Base-by-base conservation (phyloP, 345 rosid genomes). In the Kernera saxatilis region DNA sequence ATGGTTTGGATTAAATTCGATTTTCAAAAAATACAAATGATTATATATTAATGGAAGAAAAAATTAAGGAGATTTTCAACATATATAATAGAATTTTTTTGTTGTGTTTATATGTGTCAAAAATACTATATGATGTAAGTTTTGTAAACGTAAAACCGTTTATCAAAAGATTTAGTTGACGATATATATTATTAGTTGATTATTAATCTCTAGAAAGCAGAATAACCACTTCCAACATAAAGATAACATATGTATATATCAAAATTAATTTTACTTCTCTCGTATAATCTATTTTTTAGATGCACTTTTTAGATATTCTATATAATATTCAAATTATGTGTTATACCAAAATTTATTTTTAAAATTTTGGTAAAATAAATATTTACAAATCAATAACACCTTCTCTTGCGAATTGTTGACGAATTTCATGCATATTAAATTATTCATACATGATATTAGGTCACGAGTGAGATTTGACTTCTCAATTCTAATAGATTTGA, bases 401-500 rank as follows among this genome's bases (percentile, higher is more conserved):
- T 71, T 62, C 53, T 32, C 15, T 44, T 52, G 30, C 49, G 0
- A 44, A 18, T 14, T 37, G 59, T 55, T 55, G 77, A 51, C 48
- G 27, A 53, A 8, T 33, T 32, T 53, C 48, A 40, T 61, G 69
- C 50, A 61, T 39, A n/a, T 29, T 26, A 19, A 29, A 18, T 44
- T 30, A 33, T 10, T 10, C 44, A 58, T 45, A 8, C 39, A 23
- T 54, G 40, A 71, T 14, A 63, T 48, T 29, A 62, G 51, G 59
- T 65, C 77, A 73, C 67, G 72, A 48, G 67, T 26, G 27, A 57
- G 37, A 48, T 66, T 37, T 65, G 66, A 73, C 72, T 66, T 66
- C 72, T 25, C 41, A 26, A 33, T 64, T 55, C 41, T 35, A 5
- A 53, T 57, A 65, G 77, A 66, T 66, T 73, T 57, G 41, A 66